Evolutionary conservation across 441 rosid genomes (phyloP).

Genomic region (Jatropha podagrica): DNA sequence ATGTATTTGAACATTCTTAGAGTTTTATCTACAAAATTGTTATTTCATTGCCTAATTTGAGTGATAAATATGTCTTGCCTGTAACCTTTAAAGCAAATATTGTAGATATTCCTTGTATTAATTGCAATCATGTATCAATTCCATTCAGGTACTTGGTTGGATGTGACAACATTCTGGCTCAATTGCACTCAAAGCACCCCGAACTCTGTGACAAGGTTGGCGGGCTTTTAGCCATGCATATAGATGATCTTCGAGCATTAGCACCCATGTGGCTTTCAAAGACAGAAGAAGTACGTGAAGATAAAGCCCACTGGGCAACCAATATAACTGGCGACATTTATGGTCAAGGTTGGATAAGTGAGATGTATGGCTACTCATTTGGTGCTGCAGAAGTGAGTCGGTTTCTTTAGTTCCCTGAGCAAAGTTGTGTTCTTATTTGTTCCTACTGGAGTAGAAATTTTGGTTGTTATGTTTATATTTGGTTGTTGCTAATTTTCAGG

Average conservation of each 20-base stretch:
- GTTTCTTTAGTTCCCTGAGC: constrained; percentile 12
- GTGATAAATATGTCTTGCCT: constrained; percentile 1
- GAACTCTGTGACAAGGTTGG: constrained; percentile 97
- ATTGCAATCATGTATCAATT: constrained; percentile 14
- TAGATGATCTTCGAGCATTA: constrained; percentile 85
- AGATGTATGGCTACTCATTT: constrained; percentile 99
- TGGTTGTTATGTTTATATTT: constrained; percentile 3
- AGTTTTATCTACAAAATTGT: not conserved
- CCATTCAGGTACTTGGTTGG: constrained; percentile 80
- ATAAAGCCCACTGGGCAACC: constrained; percentile 89
- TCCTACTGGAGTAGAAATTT: constrained; percentile 2
- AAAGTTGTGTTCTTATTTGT: not conserved
- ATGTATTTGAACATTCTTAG: not conserved
- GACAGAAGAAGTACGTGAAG: constrained; percentile 97
- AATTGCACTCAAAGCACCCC: constrained; percentile 80
- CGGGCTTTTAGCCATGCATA: constrained; percentile 96
- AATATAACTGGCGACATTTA: constrained; percentile 96
- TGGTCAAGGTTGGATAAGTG: constrained; percentile 96
- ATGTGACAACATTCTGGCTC: constrained; percentile 85
- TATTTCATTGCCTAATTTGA: not conserved
- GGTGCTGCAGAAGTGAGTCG: constrained; percentile 93
- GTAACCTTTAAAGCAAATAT: not conserved
- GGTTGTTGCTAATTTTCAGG: constrained; percentile 44
- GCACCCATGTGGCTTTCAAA: constrained; percentile 98
- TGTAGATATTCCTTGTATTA: not conserved